phyloP scores from a whole-genome alignment of 2,329 filamentous ascomycete species.

The Hymenotorrendiella dingleyae region DNA sequence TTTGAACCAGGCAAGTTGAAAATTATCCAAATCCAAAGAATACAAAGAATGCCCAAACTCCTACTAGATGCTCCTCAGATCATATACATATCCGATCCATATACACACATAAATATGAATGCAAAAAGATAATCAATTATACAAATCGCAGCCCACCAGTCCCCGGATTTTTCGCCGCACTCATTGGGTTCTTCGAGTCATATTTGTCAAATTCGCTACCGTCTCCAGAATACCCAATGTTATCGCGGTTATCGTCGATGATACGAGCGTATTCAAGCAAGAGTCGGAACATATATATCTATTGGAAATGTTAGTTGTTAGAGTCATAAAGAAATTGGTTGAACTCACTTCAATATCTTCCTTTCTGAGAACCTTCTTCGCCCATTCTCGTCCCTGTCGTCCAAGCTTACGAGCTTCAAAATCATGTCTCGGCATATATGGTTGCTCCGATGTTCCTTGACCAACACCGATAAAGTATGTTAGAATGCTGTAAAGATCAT shows the following conservation, averaged over 20 bases:
- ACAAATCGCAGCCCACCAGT: constrained; percentile 9
- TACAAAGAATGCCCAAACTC: too few relatives aligned
- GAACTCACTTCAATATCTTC: constrained; percentile 68
- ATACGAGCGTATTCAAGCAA: constrained; percentile 55
- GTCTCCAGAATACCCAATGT: constrained; percentile 30
- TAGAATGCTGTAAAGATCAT: constrained; percentile 67
- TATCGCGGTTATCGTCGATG: constrained; percentile 33
- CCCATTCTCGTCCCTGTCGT: constrained; percentile 21
- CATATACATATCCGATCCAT: too few relatives aligned
- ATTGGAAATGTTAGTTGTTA: too few relatives aligned
- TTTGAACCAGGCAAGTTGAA: too few relatives aligned
- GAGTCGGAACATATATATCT: constrained; percentile 58
- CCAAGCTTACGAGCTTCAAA: constrained; percentile 61
- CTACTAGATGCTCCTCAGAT: too few relatives aligned
- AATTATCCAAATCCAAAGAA: too few relatives aligned
- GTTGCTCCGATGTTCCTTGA: constrained; percentile 30
- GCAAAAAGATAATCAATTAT: constrained; percentile 4
- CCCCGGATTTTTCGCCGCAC: constrained; percentile 10
- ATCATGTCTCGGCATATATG: constrained; percentile 36
- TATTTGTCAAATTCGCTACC: constrained; percentile 29
- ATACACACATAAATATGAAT: too few relatives aligned
- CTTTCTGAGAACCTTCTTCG: constrained; percentile 54
- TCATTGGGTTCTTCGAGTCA: constrained; percentile 20
- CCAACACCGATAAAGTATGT: constrained; percentile 66
- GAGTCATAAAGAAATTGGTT: background rate